Base-by-base conservation (phyloP, 495 filamentous ascomycete genomes). In the Trichoderma virens region DNA sequence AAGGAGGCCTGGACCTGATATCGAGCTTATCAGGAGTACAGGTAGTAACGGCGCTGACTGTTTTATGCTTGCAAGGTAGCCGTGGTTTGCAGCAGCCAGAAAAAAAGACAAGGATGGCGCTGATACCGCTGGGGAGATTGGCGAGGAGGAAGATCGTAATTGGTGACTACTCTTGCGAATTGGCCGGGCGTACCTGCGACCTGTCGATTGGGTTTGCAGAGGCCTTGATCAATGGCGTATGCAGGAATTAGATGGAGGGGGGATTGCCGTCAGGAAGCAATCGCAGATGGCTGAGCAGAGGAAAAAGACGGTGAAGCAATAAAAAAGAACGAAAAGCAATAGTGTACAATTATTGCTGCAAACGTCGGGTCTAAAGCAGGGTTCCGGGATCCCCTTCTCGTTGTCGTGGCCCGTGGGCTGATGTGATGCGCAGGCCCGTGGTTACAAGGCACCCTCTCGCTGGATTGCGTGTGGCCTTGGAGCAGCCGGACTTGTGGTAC, bases 351-450 rank as follows among this genome's bases (percentile, higher is more conserved):
- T 47, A n/a, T 20, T 47, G 43, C 43, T 47, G 43, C 18, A 47
- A 5, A 47, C 2, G 43, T 47, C 43, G 43, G 43, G 16, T n/a
- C 16, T 18, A 47, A 47, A 20, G 7, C 43, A 47, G 18, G 18
- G 43, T 6, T 4, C 43, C 16, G 43, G 43, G 16, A 20, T 20
- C 43, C 43, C 43, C 43, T 20, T 20, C 43, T 20, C 43, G 43
- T 18, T n/a, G 43, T 9, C 9, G 7, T n/a, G 43, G 43, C 16
- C n/a, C 43, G 43, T 47, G 43, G 43, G 43, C 43, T 47, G 43
- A 47, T 47, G 43, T 20, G 43, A 47, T 47, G 43, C 43, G 43
- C 43, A 47, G 43, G 43, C 43, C n/a, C 43, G 43, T 20, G 43
- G 7, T 47, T 47, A 5, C 43, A 18, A 47, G 43, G 43, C 34